A percentile compares a stretch with the other conserved stretches of the same genome.
Conservation (phyloP, 306 rosid species). For the Neltuma alba region DNA sequence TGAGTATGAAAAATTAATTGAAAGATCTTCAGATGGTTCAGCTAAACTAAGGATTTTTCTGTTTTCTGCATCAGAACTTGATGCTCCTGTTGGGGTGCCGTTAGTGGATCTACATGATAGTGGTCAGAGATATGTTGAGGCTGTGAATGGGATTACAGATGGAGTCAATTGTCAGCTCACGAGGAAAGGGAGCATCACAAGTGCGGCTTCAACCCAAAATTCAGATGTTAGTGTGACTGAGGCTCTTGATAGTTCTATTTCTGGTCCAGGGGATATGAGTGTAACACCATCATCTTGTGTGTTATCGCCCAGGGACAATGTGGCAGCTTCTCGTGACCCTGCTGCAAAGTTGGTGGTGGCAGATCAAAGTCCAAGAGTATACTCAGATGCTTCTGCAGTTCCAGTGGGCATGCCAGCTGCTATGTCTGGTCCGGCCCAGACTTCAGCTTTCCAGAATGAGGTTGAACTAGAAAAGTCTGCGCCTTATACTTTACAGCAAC, state of each 20-base stretch:
- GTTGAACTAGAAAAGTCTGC: conserved; percentile 53
- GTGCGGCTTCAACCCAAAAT: conserved; percentile 80
- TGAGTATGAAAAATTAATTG: conserved; percentile 77
- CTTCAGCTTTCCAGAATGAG: conserved; percentile 51
- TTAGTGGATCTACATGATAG: conserved; percentile 56
- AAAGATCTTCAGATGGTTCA: conserved; percentile 75
- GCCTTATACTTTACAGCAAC: conserved; percentile 50
- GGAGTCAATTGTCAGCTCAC: conserved; percentile 44
- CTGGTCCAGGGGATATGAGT: conserved; percentile 54
- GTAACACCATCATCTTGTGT: conserved; percentile 40
- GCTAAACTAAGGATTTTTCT: conserved; percentile 80
- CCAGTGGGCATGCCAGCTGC: conserved; percentile 42
- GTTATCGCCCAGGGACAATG: conserved; percentile 51
- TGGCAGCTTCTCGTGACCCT: conserved; percentile 45
- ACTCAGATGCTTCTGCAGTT: conserved; percentile 45
- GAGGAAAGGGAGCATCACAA: conserved; percentile 67
- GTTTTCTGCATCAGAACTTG: conserved; percentile 69
- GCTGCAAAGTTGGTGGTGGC: conserved; percentile 43
- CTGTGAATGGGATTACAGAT: conserved; percentile 74
- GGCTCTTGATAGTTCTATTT: conserved; percentile 45
- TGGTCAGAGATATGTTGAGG: conserved; percentile 79
- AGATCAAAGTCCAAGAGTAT: conserved; percentile 46
- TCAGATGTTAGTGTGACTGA: conserved; percentile 79
- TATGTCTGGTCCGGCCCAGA: conserved; percentile 43
- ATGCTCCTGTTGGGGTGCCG: conserved; percentile 48